Percentiles rank a stretch among this genome's conserved stretches.
phyloP scores from a whole-genome alignment of 2,329 filamentous ascomycete species.

The Exophiala mesophila region DNA sequence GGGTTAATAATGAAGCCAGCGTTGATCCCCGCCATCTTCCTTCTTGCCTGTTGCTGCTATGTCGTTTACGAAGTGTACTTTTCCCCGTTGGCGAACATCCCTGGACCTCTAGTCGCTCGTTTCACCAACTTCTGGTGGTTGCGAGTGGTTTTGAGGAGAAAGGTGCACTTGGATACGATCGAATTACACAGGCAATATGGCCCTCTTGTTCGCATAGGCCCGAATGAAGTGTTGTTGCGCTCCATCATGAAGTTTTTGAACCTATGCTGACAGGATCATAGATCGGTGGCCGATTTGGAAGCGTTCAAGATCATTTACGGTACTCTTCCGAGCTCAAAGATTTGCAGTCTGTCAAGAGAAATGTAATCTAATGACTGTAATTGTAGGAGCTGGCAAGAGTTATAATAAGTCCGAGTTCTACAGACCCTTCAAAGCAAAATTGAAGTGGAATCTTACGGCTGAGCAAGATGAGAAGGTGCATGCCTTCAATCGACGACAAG shows the following conservation, averaged over 20 bases:
- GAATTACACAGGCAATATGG: constrained; percentile 35
- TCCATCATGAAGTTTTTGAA: too few species aligned
- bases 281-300: constrained; percentile 32
- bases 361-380: neutral
- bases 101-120: too few species aligned
- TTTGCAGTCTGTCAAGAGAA: neutral
- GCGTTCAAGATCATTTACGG: constrained; percentile 20
- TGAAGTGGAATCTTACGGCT: constrained; percentile 38
- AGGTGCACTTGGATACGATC: constrained; percentile 5
- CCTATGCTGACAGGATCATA: too few species aligned
- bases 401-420: constrained; percentile 43
- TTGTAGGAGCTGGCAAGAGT: constrained; percentile 34
- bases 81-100: too few species aligned
- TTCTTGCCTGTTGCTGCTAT: too few species aligned
- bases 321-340: constrained; percentile 1
- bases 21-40: too few species aligned
- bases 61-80: too few species aligned
- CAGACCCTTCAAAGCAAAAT: constrained; percentile 35
- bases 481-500: constrained; percentile 31
- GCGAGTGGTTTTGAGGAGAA: too few species aligned
- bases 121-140: too few species aligned
- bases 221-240: constrained; percentile 41
- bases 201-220: constrained; percentile 37
- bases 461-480: constrained; percentile 36
- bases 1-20: too few species aligned